Conservation (phyloP, 2,329 filamentous ascomycete genomes). For the Fusarium sp. region DNA sequence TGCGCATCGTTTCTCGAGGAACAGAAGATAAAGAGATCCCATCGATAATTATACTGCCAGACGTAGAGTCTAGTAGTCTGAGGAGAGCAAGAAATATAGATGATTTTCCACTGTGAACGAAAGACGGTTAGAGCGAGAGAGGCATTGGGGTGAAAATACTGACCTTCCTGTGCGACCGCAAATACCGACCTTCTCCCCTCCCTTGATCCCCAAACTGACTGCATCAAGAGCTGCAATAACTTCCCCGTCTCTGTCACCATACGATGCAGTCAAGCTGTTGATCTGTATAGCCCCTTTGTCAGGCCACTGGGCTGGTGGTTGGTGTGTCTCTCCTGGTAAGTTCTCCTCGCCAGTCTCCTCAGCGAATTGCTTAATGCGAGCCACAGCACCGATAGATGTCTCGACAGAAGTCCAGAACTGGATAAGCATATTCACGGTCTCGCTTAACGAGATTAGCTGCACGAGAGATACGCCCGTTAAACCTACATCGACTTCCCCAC, state of each 20-base stretch:
- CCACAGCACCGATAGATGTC: constrained; percentile 49
- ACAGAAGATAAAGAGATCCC: constrained; percentile 52
- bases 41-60: constrained; percentile 54
- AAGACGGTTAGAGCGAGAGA: neutral
- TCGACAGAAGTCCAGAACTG: constrained; percentile 51
- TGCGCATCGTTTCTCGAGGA: constrained; percentile 54
- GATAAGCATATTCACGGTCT: constrained; percentile 49
- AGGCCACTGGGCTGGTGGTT: constrained; percentile 45
- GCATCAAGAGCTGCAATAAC: constrained; percentile 33
- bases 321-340: constrained; percentile 22
- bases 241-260: constrained; percentile 20
- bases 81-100: constrained; percentile 59
- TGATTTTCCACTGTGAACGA: constrained; percentile 56
- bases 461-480: constrained; percentile 48
- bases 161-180: constrained; percentile 59
- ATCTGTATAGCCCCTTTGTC: constrained; percentile 42
- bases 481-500: constrained; percentile 42
- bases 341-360: constrained; percentile 43
- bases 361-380: constrained; percentile 47
- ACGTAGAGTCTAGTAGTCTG: constrained; percentile 55
- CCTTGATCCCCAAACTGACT: constrained; percentile 36
- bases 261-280: constrained; percentile 41
- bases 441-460: constrained; percentile 46
- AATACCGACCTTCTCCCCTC: constrained; percentile 60
- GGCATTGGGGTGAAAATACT: neutral